These are phyloP conservation scores for Hanseniaspora vineae DNA, from an alignment of 805 yeast genomes.

Conservation along the genomic window DNA sequence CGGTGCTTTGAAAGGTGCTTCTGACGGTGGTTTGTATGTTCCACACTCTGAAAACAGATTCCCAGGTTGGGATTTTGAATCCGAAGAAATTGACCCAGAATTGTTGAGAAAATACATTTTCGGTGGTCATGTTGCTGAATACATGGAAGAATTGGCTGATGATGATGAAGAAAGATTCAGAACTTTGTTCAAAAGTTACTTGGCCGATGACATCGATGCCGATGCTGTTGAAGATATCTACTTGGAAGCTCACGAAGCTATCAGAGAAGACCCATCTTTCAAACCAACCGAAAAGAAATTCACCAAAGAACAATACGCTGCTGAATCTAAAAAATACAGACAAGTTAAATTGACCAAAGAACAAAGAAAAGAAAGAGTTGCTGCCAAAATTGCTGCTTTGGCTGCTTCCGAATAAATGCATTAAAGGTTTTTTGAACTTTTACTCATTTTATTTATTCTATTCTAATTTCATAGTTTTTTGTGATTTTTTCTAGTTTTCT, in stretches of 20 bases:
- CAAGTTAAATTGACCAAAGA: slow-evolving; percentile 78
- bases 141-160: slow-evolving; percentile 99
- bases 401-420: slow-evolving; percentile 27
- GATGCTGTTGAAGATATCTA: slow-evolving; percentile 94
- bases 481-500: neutral
- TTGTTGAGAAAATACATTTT: slow-evolving; percentile 96
- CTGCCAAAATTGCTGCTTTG: slow-evolving; percentile 89
- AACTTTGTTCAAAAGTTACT: slow-evolving; percentile 89
- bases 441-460: too few species aligned
- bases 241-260: slow-evolving; percentile 85
- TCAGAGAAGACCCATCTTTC: slow-evolving; percentile 92
- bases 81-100: slow-evolving; percentile 97
- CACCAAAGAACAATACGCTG: slow-evolving; percentile 98
- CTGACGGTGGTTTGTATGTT: slow-evolving; percentile 98
- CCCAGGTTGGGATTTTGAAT: slow-evolving; percentile 99
- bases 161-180: slow-evolving; percentile 99
- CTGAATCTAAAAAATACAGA: slow-evolving; percentile 87
- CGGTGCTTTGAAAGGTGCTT: slow-evolving; percentile 99
- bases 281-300: slow-evolving; percentile 82
- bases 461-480: too few species aligned
- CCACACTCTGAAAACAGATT: slow-evolving; percentile 99
- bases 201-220: slow-evolving; percentile 94
- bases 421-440: too few species aligned
- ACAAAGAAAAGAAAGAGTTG: slow-evolving; percentile 81
- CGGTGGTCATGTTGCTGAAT: slow-evolving; percentile 99